Conservation (phyloP, 768 basidiomycete species). For the Pisolithus sp. region DNA sequence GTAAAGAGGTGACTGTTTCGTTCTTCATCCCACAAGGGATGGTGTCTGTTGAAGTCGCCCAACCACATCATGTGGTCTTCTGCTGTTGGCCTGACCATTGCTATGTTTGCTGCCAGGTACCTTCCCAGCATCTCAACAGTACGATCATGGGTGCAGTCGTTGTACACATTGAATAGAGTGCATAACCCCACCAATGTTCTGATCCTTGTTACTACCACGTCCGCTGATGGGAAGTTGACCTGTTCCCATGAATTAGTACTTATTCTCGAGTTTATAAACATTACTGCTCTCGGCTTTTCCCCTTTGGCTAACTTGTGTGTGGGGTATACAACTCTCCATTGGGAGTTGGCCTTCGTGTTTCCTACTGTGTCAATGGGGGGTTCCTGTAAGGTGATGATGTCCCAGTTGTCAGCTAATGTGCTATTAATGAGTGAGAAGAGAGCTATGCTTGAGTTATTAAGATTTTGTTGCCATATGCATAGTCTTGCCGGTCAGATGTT, state of each 20-base stretch:
- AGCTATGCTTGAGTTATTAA: too few species aligned
- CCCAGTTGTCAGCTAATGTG: slow-evolving; percentile 18
- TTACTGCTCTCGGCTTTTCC: slow-evolving; percentile 8
- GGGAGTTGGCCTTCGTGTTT: not conserved
- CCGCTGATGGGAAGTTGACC: slow-evolving; percentile 17
- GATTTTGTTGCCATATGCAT: too few species aligned
- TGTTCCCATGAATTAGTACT: slow-evolving; percentile 17
- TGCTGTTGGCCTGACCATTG: not conserved
- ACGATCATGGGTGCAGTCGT: slow-evolving; percentile 21
- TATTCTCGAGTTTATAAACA: slow-evolving; percentile 14
- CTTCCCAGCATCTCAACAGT: slow-evolving; percentile 7
- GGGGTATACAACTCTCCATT: not conserved
- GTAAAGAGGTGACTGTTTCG: slow-evolving; percentile 19
- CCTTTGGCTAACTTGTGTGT: not conserved
- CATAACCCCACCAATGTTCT: slow-evolving; percentile 9
- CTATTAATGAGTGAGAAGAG: slow-evolving; percentile 9
- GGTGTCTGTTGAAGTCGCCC: slow-evolving; percentile 38
- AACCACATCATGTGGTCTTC: slow-evolving; percentile 20
- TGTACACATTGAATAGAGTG: slow-evolving; percentile 35
- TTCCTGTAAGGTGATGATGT: slow-evolving; percentile 3
- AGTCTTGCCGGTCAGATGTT: too few species aligned
- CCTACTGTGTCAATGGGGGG: not conserved
- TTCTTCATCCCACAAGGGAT: slow-evolving; percentile 32
- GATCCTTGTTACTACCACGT: slow-evolving; percentile 27
- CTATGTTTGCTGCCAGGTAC: slow-evolving; percentile 1